These are phyloP conservation scores for Corynespora cassiicola DNA, from an alignment of 2,329 filamentous ascomycete genomes.

Conservation along the genomic window DNA sequence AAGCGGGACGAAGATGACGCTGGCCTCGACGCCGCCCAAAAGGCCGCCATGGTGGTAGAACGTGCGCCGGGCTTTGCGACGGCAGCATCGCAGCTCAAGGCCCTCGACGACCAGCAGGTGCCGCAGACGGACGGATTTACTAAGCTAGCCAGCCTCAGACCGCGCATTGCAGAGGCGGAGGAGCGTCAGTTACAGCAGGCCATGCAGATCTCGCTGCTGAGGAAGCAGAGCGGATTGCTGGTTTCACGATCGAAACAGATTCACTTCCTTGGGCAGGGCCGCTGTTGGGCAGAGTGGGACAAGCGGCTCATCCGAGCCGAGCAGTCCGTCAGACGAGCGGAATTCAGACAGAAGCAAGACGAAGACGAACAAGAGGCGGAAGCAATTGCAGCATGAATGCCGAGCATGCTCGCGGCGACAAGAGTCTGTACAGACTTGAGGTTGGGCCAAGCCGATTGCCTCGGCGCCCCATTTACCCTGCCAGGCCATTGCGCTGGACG, in stretches of 20 bases:
- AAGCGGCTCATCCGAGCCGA: slow-evolving; percentile 71
- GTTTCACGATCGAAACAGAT: slow-evolving; percentile 73
- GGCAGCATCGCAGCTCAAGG: slow-evolving; percentile 51
- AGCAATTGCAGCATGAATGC: neutral
- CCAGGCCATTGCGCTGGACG: too few species aligned
- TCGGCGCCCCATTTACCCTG: too few species aligned
- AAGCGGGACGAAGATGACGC: slow-evolving; percentile 18
- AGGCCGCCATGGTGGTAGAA: slow-evolving; percentile 50
- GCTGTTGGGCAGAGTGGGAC: slow-evolving; percentile 75
- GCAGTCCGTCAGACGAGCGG: slow-evolving; percentile 67
- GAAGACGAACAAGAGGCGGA: slow-evolving; percentile 49
- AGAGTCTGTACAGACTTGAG: too few species aligned
- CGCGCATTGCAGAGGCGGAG: slow-evolving; percentile 68
- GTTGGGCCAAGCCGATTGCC: too few species aligned
- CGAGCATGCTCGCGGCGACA: too few species aligned
- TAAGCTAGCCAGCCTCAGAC: slow-evolving; percentile 63
- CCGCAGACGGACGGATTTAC: slow-evolving; percentile 54
- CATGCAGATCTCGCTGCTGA: slow-evolving; percentile 68
- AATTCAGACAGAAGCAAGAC: slow-evolving; percentile 63
- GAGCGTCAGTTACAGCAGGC: slow-evolving; percentile 67
- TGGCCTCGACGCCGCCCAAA: slow-evolving; percentile 29
- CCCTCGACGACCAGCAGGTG: slow-evolving; percentile 52
- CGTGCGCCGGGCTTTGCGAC: slow-evolving; percentile 51
- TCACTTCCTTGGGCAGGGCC: slow-evolving; percentile 71
- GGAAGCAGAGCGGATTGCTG: slow-evolving; percentile 65